Percentiles rank a stretch among this genome's conserved stretches.
phyloP scores from a whole-genome alignment of 2,329 filamentous ascomycete species.

The Bipolaris sorokiniana region DNA sequence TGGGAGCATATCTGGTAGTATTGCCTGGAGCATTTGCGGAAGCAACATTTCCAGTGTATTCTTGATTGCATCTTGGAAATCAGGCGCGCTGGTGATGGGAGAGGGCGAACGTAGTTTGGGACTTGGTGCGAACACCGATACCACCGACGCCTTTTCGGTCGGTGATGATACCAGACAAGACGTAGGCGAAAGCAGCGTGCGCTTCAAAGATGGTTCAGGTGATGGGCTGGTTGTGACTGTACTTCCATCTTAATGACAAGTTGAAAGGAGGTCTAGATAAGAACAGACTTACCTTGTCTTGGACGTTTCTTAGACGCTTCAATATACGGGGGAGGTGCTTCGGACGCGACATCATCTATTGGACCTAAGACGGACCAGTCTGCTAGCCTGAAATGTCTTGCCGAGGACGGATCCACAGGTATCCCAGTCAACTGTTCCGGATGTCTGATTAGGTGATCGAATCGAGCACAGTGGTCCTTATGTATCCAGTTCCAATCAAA shows the following conservation, averaged over 20 bases:
- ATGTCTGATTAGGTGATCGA: slow-evolving; percentile 14
- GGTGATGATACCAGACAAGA: slow-evolving; percentile 5
- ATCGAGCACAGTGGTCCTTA: slow-evolving; percentile 9
- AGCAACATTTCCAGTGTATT: slow-evolving; percentile 13
- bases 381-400: slow-evolving; percentile 3
- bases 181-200: slow-evolving; percentile 7
- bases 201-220: slow-evolving; percentile 19
- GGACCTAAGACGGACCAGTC: slow-evolving; percentile 17
- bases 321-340: slow-evolving; percentile 19
- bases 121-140: not conserved
- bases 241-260: not conserved
- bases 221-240: slow-evolving; percentile 10
- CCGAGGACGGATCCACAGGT: slow-evolving; percentile 7
- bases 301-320: slow-evolving; percentile 16
- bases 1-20: slow-evolving; percentile 14
- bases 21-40: slow-evolving; percentile 2
- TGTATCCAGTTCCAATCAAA: slow-evolving; percentile 30
- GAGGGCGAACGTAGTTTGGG: not conserved
- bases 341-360: slow-evolving; percentile 7
- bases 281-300: slow-evolving; percentile 16
- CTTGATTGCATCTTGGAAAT: slow-evolving; percentile 10
- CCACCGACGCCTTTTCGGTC: slow-evolving; percentile 8
- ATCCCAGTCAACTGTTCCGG: slow-evolving; percentile 17
- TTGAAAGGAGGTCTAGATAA: not conserved
- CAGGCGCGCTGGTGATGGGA: not conserved